These are phyloP conservation scores for Trichoderma koningiopsis DNA, from an alignment of 2,329 filamentous ascomycete genomes.

Conservation along the genomic window DNA sequence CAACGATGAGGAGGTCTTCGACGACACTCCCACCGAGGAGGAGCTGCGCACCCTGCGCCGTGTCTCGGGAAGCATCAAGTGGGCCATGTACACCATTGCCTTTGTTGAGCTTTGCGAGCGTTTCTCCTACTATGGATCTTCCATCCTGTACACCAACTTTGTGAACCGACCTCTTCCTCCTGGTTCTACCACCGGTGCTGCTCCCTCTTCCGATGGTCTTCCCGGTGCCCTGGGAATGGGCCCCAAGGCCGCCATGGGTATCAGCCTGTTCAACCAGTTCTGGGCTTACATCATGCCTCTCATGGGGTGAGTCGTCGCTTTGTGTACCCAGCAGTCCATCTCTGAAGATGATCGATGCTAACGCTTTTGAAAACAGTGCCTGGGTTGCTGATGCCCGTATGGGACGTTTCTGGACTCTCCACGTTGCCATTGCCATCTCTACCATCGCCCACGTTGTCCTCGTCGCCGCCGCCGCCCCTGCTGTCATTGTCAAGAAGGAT, in stretches of 20 bases:
- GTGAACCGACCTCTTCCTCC: conserved; percentile 58
- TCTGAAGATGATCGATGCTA: not conserved
- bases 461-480: conserved; percentile 64
- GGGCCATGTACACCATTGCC: conserved; percentile 68
- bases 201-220: conserved; percentile 37
- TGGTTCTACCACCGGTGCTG: conserved; percentile 57
- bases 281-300: conserved; percentile 64
- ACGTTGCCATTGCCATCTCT: conserved; percentile 66
- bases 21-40: conserved; percentile 59
- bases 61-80: conserved; percentile 65
- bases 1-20: conserved; percentile 37
- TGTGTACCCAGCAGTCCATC: not conserved
- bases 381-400: conserved; percentile 69
- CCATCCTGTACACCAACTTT: conserved; percentile 69
- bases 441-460: conserved; percentile 68
- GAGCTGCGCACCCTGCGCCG: conserved; percentile 63
- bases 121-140: conserved; percentile 76
- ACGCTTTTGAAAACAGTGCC: conserved; percentile 39
- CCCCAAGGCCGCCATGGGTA: conserved; percentile 54
- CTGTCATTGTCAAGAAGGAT: conserved; percentile 60
- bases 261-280: conserved; percentile 60
- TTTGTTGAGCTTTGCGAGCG: conserved; percentile 76
- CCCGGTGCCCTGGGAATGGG: conserved; percentile 62
- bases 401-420: conserved; percentile 73
- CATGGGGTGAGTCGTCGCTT: conserved; percentile 47